These are phyloP conservation scores for Talaromyces verruculosus DNA, from an alignment of 2,329 filamentous ascomycete species.

Conservation along the genomic window DNA sequence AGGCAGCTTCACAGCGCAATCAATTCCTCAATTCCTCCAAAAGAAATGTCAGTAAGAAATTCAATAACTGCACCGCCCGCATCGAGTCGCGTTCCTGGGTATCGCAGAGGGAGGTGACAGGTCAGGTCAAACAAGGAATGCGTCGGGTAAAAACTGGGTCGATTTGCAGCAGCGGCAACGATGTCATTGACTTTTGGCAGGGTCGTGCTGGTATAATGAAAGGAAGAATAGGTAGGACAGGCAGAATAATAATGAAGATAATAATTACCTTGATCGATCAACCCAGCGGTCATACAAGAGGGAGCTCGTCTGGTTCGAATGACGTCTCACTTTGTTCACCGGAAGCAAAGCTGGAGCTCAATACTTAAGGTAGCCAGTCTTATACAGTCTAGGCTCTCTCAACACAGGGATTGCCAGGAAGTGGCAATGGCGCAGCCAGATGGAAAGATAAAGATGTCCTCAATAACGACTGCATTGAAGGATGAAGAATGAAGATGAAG, in stretches of 20 bases:
- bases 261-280: conserved; percentile 5
- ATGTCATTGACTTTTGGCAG: background rate
- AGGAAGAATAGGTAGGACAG: background rate
- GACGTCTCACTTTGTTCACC: conserved; percentile 22
- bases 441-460: conserved; percentile 23
- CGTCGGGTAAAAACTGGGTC: conserved; percentile 21
- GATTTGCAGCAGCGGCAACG: background rate
- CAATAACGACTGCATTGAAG: conserved; percentile 34
- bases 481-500: background rate
- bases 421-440: conserved; percentile 10
- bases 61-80: background rate
- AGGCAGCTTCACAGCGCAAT: background rate
- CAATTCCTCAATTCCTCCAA: background rate
- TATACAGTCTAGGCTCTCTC: background rate
- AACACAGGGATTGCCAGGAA: conserved; percentile 4
- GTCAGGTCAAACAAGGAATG: conserved; percentile 19
- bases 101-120: conserved; percentile 8
- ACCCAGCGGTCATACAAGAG: background rate
- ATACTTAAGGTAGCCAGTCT: too few relatives aligned
- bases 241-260: background rate
- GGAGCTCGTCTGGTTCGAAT: background rate
- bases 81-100: conserved; percentile 5
- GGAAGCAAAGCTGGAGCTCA: background rate
- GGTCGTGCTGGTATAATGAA: background rate
- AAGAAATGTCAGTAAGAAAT: background rate